Evolutionary conservation across 371 early-diverging fungal species (phyloP).

Genomic region (Apophysomyces sp.): DNA sequence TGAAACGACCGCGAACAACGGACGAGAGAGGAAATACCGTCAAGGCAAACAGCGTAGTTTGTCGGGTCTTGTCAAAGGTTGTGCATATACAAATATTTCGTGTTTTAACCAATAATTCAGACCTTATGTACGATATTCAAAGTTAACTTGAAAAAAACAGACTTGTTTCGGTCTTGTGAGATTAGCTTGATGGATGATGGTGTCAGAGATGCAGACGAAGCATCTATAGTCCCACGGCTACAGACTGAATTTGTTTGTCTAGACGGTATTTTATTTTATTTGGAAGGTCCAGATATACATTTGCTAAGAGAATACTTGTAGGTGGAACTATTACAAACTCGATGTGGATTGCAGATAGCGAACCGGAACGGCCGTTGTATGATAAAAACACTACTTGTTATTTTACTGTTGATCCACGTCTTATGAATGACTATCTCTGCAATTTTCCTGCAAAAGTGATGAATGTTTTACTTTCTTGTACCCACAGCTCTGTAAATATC

Average conservation of each 20-base stretch:
- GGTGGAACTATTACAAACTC: conserved; percentile 18
- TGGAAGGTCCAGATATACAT: too few relatives aligned
- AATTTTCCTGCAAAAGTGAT: conserved; percentile 10
- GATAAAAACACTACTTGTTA: conserved; percentile 10
- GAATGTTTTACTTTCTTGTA: conserved; percentile 14
- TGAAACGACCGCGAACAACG: conserved; percentile 6
- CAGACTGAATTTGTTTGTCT: conserved; percentile 1
- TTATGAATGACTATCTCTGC: conserved; percentile 10
- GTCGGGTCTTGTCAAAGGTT: conserved; percentile 13
- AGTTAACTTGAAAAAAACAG: conserved; percentile 7
- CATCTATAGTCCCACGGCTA: not conserved
- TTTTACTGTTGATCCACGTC: conserved; percentile 13
- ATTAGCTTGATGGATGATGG: conserved; percentile 1
- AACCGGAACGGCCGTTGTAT: conserved; percentile 7
- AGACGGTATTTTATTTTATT: too few relatives aligned
- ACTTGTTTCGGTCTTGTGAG: conserved; percentile 8
- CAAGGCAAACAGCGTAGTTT: conserved; percentile 13
- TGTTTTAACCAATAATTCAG: not conserved
- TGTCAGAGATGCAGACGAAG: not conserved
- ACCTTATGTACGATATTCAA: conserved; percentile 10
- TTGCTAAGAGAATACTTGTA: not conserved
- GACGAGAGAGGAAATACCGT: not conserved
- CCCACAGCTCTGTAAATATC: conserved; percentile 9
- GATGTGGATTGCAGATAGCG: conserved; percentile 13
- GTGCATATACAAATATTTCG: not conserved